phyloP scores from a whole-genome alignment of 306 rosid species.

The Quercus glauca region DNA sequence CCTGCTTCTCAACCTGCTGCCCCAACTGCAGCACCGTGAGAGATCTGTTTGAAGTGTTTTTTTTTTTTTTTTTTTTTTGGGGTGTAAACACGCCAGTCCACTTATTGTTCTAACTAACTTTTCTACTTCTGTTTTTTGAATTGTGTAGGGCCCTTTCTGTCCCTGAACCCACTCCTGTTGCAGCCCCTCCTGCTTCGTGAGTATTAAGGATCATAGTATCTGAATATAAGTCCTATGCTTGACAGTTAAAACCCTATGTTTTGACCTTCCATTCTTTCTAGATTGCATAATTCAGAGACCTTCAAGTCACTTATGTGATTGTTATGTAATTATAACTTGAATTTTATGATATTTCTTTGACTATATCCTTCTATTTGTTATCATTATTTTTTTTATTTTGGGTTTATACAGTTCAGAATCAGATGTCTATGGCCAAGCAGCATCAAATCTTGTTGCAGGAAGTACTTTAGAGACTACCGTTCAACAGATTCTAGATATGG shows the following conservation, averaged over 20 bases:
- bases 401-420: constrained; percentile 47
- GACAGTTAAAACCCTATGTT: background rate
- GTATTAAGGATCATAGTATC: background rate
- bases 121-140: constrained; percentile 12
- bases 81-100: background rate
- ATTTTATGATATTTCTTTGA: background rate
- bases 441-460: constrained; percentile 67
- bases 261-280: background rate
- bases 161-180: constrained; percentile 36
- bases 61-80: background rate
- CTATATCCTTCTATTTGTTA: background rate
- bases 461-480: constrained; percentile 53
- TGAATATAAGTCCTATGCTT: background rate
- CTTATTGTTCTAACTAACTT: background rate
- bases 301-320: background rate
- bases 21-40: constrained; percentile 37
- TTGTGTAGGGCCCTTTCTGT: constrained; percentile 40
- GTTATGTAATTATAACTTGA: background rate
- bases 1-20: constrained; percentile 38
- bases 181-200: constrained; percentile 46
- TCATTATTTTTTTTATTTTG: background rate
- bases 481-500: constrained; percentile 76
- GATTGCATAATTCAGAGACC: background rate
- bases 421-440: constrained; percentile 56
- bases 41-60: background rate